Evolutionary conservation across 2,329 filamentous ascomycete species (phyloP), one percentile per base, ranked within the genome.

Genomic region (Fusarium penzigii): DNA sequence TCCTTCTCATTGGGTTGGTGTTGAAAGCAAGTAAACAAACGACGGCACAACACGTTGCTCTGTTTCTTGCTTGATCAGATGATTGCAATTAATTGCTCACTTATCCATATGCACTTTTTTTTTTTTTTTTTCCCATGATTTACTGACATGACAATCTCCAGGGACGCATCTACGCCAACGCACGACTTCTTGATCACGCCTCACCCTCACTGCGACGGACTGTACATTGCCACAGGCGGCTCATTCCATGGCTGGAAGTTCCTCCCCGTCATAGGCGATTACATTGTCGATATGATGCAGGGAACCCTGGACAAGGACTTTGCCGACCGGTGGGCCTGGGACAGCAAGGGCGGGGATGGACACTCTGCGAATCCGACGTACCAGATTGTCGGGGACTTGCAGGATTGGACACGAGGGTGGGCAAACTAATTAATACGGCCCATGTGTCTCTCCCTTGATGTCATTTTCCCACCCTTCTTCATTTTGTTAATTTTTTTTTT

Each of bases 231-330:
- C 1, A 81, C 80, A 1, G 84, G 81, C 12, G 84, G 85, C 2
- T 86, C 82, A 12, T 85, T 86, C 56, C 84, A 87, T 63, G 79
- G 80, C 29, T 86, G 80, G 78, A 87, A 87, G 66, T 86, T 87
- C 62, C 70, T 87, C 25, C 84, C 84, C 1, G 80, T 79, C 20
- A 80, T 85, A 56, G 84, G 84, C 4, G 78, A 80, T 52, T 87
- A 87, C 65, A 73, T 84, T 51, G 71, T 75, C 29, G 75, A 81
- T 57, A 74, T 78, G 71, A 65, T 79, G 63, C 65, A 75, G 46
- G 74, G 72, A 49, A 67, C 64, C 48, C 69, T 78, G 32, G 67
- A 68, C n/a, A 55, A 65, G 8, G 69, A 73, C 38, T 72, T 72
- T 51, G 64, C 62, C 25, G 67, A 69, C 48, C 68, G 75, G 46